phyloP scores from a whole-genome alignment of 2,329 filamentous ascomycete species.

The Thermothelomyces thermophilus region DNA sequence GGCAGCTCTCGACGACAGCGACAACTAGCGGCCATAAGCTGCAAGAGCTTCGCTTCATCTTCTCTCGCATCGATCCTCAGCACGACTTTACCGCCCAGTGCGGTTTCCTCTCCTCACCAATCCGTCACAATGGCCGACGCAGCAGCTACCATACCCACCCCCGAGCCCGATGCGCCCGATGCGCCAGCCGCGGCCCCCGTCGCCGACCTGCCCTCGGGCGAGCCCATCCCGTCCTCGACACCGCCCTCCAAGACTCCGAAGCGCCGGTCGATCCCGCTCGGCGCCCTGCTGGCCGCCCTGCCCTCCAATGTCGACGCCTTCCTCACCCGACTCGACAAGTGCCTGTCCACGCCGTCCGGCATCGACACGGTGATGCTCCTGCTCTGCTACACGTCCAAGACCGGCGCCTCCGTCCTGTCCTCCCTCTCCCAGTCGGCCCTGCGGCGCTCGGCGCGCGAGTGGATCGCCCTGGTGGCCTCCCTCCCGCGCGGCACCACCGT shows the following conservation, averaged over 20 bases:
- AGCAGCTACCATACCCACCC: slow-evolving; percentile 5
- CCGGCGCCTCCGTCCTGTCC: slow-evolving; percentile 46
- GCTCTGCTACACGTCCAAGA: slow-evolving; percentile 59
- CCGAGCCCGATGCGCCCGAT: slow-evolving; percentile 9
- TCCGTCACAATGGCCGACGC: slow-evolving; percentile 12
- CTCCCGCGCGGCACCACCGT: slow-evolving; percentile 46
- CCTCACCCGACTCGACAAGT: slow-evolving; percentile 51
- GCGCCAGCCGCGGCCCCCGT: slow-evolving; percentile 12
- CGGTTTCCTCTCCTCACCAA: no score
- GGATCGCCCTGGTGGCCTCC: slow-evolving; percentile 47
- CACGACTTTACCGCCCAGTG: no score
- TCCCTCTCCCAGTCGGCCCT: slow-evolving; percentile 52
- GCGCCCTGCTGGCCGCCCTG: slow-evolving; percentile 30
- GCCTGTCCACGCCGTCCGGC: slow-evolving; percentile 61
- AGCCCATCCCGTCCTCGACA: slow-evolving; percentile 22
- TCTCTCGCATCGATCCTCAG: no score
- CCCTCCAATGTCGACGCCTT: slow-evolving; percentile 45
- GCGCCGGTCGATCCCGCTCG: slow-evolving; percentile 19
- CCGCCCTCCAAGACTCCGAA: slow-evolving; percentile 12
- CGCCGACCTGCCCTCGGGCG: slow-evolving; percentile 26
- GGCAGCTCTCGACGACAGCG: no score
- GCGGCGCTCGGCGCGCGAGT: slow-evolving; percentile 42
- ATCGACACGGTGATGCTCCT: slow-evolving; percentile 65
- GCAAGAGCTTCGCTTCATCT: no score
- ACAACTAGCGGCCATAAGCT: no score